Evolutionary conservation across 2,329 filamentous ascomycete genomes (phyloP).

Genomic region (Cadophora malorum): DNA sequence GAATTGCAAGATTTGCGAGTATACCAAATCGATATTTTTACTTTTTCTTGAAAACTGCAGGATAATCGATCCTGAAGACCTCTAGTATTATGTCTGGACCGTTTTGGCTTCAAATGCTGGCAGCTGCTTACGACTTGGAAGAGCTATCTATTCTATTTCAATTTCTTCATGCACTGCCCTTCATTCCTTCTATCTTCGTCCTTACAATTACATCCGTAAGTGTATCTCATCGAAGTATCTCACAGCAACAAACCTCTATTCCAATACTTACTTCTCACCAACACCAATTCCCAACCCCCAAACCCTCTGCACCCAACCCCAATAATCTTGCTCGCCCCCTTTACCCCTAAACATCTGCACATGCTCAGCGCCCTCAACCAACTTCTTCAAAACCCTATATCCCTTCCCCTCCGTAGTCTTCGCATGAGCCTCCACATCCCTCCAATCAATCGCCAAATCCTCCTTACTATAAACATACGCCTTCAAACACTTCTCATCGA

Average conservation of each 20-base stretch:
- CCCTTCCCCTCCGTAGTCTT: slow-evolving; percentile 32
- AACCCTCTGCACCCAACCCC: slow-evolving; percentile 36
- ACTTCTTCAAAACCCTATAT: slow-evolving; percentile 34
- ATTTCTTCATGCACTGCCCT: neutral
- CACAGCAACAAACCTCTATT: no score
- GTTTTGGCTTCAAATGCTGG: neutral
- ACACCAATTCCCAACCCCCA: slow-evolving; percentile 31
- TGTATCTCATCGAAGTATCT: no score
- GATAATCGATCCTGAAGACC: no score
- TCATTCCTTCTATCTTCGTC: neutral
- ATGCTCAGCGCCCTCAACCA: slow-evolving; percentile 38
- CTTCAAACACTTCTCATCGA: slow-evolving; percentile 28
- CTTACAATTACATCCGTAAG: neutral
- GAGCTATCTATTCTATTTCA: neutral
- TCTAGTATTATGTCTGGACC: no score
- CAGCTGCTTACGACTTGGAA: neutral
- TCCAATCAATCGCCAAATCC: slow-evolving; percentile 37
- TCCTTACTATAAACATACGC: slow-evolving; percentile 43
- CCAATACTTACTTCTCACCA: slow-evolving; percentile 2
- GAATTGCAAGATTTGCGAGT: no score
- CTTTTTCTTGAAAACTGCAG: no score
- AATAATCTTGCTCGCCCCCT: slow-evolving; percentile 40
- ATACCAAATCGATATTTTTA: neutral
- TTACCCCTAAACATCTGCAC: slow-evolving; percentile 40
- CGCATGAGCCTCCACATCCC: slow-evolving; percentile 37